phyloP scores from a whole-genome alignment of 768 basidiomycete genomes.

The Rhizopogon roseolus region DNA sequence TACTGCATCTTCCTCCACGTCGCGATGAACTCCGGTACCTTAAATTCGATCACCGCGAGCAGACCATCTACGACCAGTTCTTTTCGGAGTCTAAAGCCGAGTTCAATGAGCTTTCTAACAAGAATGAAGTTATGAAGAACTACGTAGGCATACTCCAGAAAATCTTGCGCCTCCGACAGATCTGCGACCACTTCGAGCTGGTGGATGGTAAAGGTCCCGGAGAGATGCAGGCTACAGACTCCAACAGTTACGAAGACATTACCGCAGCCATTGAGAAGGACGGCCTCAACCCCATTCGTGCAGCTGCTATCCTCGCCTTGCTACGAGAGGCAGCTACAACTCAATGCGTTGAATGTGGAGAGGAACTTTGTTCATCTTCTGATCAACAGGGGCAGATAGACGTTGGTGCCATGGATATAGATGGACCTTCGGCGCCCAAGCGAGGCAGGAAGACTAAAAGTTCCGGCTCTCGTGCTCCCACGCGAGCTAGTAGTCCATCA shows the following conservation, averaged over 20 bases:
- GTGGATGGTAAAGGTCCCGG: constrained; percentile 65
- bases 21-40: constrained; percentile 83
- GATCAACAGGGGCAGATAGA: constrained; percentile 33
- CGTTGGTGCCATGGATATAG: constrained; percentile 42
- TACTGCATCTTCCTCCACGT: constrained; percentile 87
- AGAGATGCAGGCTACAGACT: constrained; percentile 42
- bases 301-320: constrained; percentile 79
- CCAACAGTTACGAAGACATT: constrained; percentile 69
- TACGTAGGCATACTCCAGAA: constrained; percentile 97
- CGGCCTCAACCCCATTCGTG: constrained; percentile 72
- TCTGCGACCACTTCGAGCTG: constrained; percentile 93
- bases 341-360: constrained; percentile 84
- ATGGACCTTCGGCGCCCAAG: constrained; percentile 44
- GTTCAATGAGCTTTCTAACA: constrained; percentile 80
- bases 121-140: constrained; percentile 96
- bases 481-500: constrained; percentile 70
- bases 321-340: constrained; percentile 83
- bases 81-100: constrained; percentile 89
- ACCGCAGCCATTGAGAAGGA: constrained; percentile 69
- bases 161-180: constrained; percentile 92
- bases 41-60: constrained; percentile 78
- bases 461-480: constrained; percentile 57
- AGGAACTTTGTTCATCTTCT: constrained; percentile 56
- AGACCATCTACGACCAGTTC: constrained; percentile 82
- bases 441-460: constrained; percentile 54